Evolutionary conservation across 2,329 filamentous ascomycete genomes (phyloP), one percentile per base, ranked within the genome.

Genomic region (Trichoderma sp.): DNA sequence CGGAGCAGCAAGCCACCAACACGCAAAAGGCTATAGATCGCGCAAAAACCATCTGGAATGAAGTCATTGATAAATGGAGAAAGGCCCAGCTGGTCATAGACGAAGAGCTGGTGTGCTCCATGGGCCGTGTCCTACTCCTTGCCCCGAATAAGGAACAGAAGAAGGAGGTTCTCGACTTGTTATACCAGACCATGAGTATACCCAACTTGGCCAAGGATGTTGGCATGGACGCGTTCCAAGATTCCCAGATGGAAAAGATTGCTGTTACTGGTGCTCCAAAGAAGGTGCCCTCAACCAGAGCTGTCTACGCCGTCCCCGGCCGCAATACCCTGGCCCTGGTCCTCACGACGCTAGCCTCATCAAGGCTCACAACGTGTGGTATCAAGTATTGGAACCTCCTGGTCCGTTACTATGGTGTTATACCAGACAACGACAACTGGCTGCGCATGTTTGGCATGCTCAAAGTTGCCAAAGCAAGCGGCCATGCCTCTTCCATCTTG

Each of bases 111-210:
- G 93, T 97, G 4, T 93, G 91, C 80, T 88, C 93, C 35, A 97
- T 98, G 94, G 95, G 92, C 6, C 89, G 92, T 45, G 79, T 98
- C 3, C 86, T 98, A n/a, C 85, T 95, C 27, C 85, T 92, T 67
- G 91, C 93, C 18, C 85, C 88, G 12, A 86, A 89, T 21, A 78
- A 77, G 14, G 84, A 87, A 67, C 92, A 97, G 79, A 92, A 89
- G 83, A 90, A 93, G 77, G 91, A 94, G 79, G 87, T 98, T 2
- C 88, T 98, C 27, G 90, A 90, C 53, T 86, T 98, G 24, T 84
- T 97, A n/a, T 89, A 95, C 78, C 92, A 98, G 83, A 94, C 95
- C 1, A 95, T 96, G 91, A 89, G 91, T 64, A 89, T 98, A 59
- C 90, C 92, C 41, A 89, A 91, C 69, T 81, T 86, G 78, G 87